phyloP scores from a whole-genome alignment of 352 stramenopile genomes.

The Phytophthora meadii region DNA sequence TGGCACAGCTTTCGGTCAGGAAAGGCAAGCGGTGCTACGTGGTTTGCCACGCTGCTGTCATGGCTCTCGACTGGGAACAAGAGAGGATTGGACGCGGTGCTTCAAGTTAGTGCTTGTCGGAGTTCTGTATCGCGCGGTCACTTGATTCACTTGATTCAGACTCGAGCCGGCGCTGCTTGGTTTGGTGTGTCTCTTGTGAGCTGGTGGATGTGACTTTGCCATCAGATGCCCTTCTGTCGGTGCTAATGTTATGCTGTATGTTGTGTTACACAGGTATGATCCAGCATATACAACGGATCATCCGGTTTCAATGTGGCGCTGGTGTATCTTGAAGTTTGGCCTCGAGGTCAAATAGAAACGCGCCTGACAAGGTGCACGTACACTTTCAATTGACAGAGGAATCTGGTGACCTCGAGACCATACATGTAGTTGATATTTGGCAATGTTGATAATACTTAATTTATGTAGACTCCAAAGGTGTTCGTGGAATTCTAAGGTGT shows the following conservation, averaged over 20 bases:
- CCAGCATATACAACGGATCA: too few species aligned
- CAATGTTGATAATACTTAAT: too few species aligned
- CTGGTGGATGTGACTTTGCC: too few species aligned
- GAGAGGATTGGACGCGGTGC: neutral
- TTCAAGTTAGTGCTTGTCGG: neutral
- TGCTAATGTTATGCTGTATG: too few species aligned
- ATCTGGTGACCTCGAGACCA: too few species aligned
- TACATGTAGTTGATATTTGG: too few species aligned
- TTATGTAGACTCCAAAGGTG: too few species aligned
- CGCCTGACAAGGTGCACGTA: neutral
- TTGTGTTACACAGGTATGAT: too few species aligned
- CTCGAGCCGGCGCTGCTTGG: neutral
- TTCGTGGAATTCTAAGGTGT: too few species aligned
- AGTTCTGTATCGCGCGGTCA: neutral
- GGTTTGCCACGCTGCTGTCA: neutral
- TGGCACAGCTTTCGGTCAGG: neutral
- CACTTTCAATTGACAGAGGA: neutral
- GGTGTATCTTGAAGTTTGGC: neutral
- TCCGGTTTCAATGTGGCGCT: neutral
- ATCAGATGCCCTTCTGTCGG: too few species aligned
- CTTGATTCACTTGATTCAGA: slow-evolving; percentile 4
- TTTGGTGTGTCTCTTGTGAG: neutral
- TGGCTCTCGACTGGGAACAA: neutral
- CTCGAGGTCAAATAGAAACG: neutral
- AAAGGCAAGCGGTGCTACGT: neutral